phyloP scores from a whole-genome alignment of 805 yeast genomes.

The Candida easanensis region DNA sequence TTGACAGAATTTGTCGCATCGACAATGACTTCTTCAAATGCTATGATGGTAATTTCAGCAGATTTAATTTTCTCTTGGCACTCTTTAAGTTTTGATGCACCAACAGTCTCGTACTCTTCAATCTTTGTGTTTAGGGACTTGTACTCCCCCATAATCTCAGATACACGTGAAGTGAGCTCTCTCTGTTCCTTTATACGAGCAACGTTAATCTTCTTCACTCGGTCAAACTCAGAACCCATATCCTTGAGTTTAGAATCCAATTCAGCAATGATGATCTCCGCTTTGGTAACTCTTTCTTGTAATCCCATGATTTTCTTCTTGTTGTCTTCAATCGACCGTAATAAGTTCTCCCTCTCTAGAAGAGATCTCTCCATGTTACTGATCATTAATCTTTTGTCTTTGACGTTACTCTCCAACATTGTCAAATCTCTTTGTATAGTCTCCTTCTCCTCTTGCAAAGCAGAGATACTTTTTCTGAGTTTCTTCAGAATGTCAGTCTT shows the following conservation, averaged over 20 bases:
- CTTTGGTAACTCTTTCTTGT: constrained; percentile 15
- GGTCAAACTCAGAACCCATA: constrained; percentile 18
- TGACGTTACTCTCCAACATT: constrained; percentile 46
- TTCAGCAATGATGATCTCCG: constrained; percentile 22
- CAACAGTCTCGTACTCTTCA: constrained; percentile 8
- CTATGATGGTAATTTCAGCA: constrained; percentile 18
- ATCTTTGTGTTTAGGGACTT: constrained; percentile 36
- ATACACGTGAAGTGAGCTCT: neutral
- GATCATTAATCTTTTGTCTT: constrained; percentile 51
- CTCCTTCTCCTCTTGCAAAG: constrained; percentile 42
- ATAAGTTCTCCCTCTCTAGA: constrained; percentile 42
- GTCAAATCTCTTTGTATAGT: constrained; percentile 40
- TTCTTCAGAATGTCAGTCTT: constrained; percentile 38
- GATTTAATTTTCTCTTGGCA: constrained; percentile 13
- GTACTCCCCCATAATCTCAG: constrained; percentile 15
- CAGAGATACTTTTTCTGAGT: constrained; percentile 34
- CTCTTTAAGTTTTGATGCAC: neutral
- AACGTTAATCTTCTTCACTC: neutral
- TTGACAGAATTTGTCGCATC: constrained; percentile 28
- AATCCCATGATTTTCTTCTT: constrained; percentile 29
- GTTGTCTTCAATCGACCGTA: constrained; percentile 36
- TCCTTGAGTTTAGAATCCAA: constrained; percentile 12
- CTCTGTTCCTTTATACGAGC: neutral
- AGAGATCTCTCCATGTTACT: constrained; percentile 51
- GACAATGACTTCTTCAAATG: constrained; percentile 30